Evolutionary conservation across 2,329 filamentous ascomycete species (phyloP).

Genomic region (Lasiodiplodia citricola): DNA sequence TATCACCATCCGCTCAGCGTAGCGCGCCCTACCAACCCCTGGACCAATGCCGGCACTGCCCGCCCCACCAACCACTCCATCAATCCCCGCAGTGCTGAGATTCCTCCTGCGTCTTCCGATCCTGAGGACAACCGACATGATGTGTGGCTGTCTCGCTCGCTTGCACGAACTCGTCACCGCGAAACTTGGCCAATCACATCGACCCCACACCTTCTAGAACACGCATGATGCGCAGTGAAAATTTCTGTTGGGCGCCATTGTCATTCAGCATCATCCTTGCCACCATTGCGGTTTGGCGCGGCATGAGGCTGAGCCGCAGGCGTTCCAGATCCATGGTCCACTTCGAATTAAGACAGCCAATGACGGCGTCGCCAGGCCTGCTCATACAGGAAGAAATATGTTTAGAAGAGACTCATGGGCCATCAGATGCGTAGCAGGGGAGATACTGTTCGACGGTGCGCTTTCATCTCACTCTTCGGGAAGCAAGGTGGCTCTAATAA

Average conservation of each 20-base stretch:
- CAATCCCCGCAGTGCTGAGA: neutral
- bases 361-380: neutral
- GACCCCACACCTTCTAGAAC: slow-evolving; percentile 9
- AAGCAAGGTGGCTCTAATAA: neutral
- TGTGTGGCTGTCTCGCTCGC: slow-evolving; percentile 4
- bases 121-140: neutral
- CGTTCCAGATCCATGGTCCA: slow-evolving; percentile 19
- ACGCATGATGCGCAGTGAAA: neutral
- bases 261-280: neutral
- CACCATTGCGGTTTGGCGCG: neutral
- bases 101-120: neutral
- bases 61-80: neutral
- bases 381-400: too few species aligned
- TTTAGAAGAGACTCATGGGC: neutral
- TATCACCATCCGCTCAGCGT: neutral
- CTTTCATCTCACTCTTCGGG: neutral
- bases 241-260: neutral
- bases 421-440: neutral
- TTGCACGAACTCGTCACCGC: neutral
- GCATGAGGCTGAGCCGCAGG: slow-evolving; percentile 11
- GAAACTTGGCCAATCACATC: slow-evolving; percentile 6
- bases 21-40: neutral
- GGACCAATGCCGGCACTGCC: neutral
- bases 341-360: neutral
- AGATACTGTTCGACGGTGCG: neutral